Evolutionary conservation across 2,329 filamentous ascomycete species (phyloP).

Genomic region (Hypoxylon sp.): DNA sequence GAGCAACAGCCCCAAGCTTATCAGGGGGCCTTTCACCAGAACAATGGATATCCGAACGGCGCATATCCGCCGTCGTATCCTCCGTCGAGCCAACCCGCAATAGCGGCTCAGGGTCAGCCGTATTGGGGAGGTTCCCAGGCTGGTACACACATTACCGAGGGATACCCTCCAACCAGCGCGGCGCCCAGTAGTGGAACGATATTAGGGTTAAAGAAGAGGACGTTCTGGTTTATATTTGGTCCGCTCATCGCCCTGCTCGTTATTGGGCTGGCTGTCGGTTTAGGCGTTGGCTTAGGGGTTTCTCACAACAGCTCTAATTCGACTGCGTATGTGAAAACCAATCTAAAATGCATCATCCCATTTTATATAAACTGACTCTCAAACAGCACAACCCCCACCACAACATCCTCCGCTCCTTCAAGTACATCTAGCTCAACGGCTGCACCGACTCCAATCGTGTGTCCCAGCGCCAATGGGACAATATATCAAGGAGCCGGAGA

Average conservation of each 20-base stretch:
- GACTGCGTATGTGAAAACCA: slow-evolving; percentile 8
- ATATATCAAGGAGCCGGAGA: slow-evolving; percentile 47
- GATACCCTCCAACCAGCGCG: slow-evolving; percentile 10
- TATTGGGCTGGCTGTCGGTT: slow-evolving; percentile 48
- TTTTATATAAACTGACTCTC: slow-evolving; percentile 1
- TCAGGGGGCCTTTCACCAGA: slow-evolving; percentile 20
- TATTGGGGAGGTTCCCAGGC: slow-evolving; percentile 34
- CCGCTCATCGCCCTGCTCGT: slow-evolving; percentile 47
- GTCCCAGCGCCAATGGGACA: slow-evolving; percentile 56
- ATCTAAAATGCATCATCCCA: no score
- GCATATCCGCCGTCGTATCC: slow-evolving; percentile 32
- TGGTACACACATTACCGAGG: slow-evolving; percentile 27
- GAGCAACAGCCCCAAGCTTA: slow-evolving; percentile 18
- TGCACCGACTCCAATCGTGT: slow-evolving; percentile 43
- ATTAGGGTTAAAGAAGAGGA: slow-evolving; percentile 44
- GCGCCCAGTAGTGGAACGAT: slow-evolving; percentile 29
- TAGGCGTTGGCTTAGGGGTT: slow-evolving; percentile 47
- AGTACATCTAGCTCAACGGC: slow-evolving; percentile 25
- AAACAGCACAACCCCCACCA: slow-evolving; percentile 6
- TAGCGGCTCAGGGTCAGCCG: slow-evolving; percentile 9
- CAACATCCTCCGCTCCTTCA: slow-evolving; percentile 10
- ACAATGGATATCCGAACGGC: slow-evolving; percentile 22
- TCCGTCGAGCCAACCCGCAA: slow-evolving; percentile 7
- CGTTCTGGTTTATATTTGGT: slow-evolving; percentile 49
- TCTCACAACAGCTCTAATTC: slow-evolving; percentile 18